These are phyloP conservation scores for Trichoderma koningii DNA, from an alignment of 2,329 filamentous ascomycete genomes.

Conservation along the genomic window DNA sequence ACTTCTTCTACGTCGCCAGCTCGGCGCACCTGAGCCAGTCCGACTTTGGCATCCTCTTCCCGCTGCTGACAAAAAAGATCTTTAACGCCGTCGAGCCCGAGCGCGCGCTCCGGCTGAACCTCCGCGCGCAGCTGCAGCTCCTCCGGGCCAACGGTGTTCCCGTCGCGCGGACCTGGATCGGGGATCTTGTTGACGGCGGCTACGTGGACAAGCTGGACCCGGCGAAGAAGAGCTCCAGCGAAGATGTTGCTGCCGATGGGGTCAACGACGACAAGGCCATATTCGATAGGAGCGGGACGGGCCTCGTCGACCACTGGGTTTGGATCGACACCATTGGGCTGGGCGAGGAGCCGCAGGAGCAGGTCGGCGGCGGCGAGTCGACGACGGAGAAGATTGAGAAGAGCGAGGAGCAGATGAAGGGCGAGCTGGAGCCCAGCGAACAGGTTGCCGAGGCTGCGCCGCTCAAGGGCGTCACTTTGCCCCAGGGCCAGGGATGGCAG, in stretches of 20 bases:
- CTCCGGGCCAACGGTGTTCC: slow-evolving; percentile 53
- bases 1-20: slow-evolving; percentile 71
- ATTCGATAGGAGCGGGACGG: slow-evolving; percentile 47
- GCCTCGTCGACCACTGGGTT: slow-evolving; percentile 51
- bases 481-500: slow-evolving; percentile 55
- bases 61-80: slow-evolving; percentile 63
- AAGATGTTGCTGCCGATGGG: slow-evolving; percentile 38
- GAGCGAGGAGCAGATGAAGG: slow-evolving; percentile 41
- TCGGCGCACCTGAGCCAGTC: slow-evolving; percentile 83
- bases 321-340: slow-evolving; percentile 57
- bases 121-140: slow-evolving; percentile 60
- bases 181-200: slow-evolving; percentile 53
- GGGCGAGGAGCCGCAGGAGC: slow-evolving; percentile 40
- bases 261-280: slow-evolving; percentile 54
- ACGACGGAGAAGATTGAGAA: slow-evolving; percentile 40
- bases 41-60: slow-evolving; percentile 82
- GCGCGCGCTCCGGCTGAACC: slow-evolving; percentile 59
- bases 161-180: slow-evolving; percentile 52
- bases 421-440: slow-evolving; percentile 41
- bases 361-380: slow-evolving; percentile 37
- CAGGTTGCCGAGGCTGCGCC: slow-evolving; percentile 25
- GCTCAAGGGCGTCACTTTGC: slow-evolving; percentile 7
- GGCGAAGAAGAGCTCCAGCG: slow-evolving; percentile 29
- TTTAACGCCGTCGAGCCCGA: slow-evolving; percentile 61
- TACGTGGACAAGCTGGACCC: slow-evolving; percentile 42